A percentile compares a stretch with the other conserved stretches of the same genome.
These are phyloP conservation scores for Fusarium sp. DNA, from an alignment of 2,329 filamentous ascomycete species.

Conservation along the genomic window DNA sequence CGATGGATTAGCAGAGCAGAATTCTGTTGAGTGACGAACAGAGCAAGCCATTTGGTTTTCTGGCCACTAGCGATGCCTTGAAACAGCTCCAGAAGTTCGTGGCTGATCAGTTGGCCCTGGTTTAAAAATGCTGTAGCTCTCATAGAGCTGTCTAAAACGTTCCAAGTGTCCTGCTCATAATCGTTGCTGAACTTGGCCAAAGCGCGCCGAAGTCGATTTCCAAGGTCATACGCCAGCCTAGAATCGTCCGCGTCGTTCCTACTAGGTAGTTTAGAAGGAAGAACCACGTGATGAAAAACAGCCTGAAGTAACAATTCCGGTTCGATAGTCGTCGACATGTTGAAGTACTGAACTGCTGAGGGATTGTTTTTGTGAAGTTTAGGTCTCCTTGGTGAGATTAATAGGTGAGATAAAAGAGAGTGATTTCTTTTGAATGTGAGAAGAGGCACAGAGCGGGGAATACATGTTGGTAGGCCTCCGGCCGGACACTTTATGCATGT, in stretches of 20 bases:
- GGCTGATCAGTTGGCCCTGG: not conserved
- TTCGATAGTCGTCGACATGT: not conserved
- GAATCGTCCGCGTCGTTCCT: constrained; percentile 5
- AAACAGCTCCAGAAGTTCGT: not conserved
- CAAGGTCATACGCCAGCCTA: constrained; percentile 3
- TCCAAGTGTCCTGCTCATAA: not conserved
- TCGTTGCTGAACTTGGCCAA: not conserved
- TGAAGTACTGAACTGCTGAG: not conserved
- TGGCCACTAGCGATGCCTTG: not conserved
- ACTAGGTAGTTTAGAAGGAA: constrained; percentile 32
- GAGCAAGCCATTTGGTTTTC: constrained; percentile 11
- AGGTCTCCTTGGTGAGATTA: fast-evolving
- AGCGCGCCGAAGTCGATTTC: constrained; percentile 9
- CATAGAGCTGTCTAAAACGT: constrained; percentile 2
- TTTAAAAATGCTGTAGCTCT: not conserved
- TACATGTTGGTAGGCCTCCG: not conserved
- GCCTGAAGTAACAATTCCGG: not conserved
- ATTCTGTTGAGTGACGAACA: constrained; percentile 45
- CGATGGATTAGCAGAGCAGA: constrained; percentile 44
- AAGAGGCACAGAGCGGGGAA: not conserved
- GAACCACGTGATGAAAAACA: constrained; percentile 38
- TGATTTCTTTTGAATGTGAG: not conserved
- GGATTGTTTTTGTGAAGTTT: fast-evolving
- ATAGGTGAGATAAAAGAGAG: not conserved
- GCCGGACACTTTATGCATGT: not conserved